Evolutionary conservation across 2,329 filamentous ascomycete species (phyloP), one percentile per base, ranked within the genome.

Genomic region (Neophaeococcomyces mojaviensis): DNA sequence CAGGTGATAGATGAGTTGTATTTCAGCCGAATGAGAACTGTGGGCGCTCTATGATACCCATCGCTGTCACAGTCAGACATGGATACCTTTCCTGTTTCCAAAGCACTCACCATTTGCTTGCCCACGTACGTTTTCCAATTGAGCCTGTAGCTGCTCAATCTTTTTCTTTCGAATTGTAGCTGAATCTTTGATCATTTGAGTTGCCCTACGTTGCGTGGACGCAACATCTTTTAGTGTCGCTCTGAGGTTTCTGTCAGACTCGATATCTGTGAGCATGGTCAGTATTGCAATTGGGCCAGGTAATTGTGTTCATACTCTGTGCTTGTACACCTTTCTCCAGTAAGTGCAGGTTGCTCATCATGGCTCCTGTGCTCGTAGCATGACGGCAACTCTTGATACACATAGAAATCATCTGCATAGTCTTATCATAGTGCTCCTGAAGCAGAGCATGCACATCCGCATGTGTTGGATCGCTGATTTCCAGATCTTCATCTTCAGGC

Each of bases 381-480:
- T 37, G 16, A 19, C 37, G 15, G 18, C 31, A 44, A 20, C 41
- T 32, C 28, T 44, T 18, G n/a, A 44, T 19, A 22, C 41, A 44
- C 22, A 31, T 20, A 15, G 13, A 2, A 7, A 44, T n/a, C 41
- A 44, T 44, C 18, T 44, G 41, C 30, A 44, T 16, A 9, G 41
- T 44, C 15, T 16, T 44, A n/a, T 5, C 19, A 22, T 44, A 44
- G 33, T 44, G 41, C 22, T 36, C 41, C 30, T 44, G 41, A 10
- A 44, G 22, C 12, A 44, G 32, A 18, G 41, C 41, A 37, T 44
- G 41, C 15, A 44, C 41, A 30, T 44, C 41, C 12, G 32, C 41
- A 30, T 44, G 41, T 10, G 41, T 44, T 10, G 37, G 37, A 18
- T 44, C 30, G 9, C 37, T 32, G 3, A 28, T 12, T 10, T 16